phyloP scores from a whole-genome alignment of 768 basidiomycete species.

The Rhizopogon vesiculosus region DNA sequence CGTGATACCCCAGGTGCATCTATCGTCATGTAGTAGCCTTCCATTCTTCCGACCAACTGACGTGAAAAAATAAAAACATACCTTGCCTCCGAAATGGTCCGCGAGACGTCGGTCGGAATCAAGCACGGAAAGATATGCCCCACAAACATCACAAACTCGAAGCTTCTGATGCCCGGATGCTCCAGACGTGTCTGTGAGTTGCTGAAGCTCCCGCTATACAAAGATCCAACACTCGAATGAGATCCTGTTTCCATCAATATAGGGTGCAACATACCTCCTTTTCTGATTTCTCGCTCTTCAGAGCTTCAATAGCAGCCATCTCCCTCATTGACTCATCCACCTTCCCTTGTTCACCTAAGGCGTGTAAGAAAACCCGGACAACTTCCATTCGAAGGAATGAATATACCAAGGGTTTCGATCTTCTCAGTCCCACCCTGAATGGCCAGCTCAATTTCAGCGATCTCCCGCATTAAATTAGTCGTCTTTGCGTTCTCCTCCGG shows the following conservation, averaged over 20 bases:
- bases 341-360: constrained; percentile 91
- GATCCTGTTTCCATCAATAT: constrained; percentile 8
- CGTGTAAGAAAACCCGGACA: background rate
- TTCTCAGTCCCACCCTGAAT: constrained; percentile 99
- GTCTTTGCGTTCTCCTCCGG: constrained; percentile 99
- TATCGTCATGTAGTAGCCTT: constrained; percentile 34
- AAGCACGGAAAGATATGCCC: constrained; percentile 96
- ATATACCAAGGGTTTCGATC: constrained; percentile 85
- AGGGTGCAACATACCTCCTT: constrained; percentile 65
- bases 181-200: constrained; percentile 95
- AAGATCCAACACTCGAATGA: background rate
- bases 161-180: constrained; percentile 99
- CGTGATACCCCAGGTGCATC: constrained; percentile 99
- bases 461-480: constrained; percentile 98
- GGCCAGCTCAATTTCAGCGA: constrained; percentile 97
- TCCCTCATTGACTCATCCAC: constrained; percentile 99
- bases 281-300: constrained; percentile 93
- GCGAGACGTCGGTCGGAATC: constrained; percentile 98
- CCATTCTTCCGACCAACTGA: constrained; percentile 18
- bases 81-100: constrained; percentile 99
- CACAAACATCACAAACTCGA: constrained; percentile 99
- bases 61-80: constrained; percentile 33
- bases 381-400: constrained; percentile 9
- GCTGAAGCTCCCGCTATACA: constrained; percentile 82
- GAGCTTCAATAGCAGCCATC: constrained; percentile 93